phyloP scores from a whole-genome alignment of 2,329 filamentous ascomycete species.

The Fusarium protoensiforme region DNA sequence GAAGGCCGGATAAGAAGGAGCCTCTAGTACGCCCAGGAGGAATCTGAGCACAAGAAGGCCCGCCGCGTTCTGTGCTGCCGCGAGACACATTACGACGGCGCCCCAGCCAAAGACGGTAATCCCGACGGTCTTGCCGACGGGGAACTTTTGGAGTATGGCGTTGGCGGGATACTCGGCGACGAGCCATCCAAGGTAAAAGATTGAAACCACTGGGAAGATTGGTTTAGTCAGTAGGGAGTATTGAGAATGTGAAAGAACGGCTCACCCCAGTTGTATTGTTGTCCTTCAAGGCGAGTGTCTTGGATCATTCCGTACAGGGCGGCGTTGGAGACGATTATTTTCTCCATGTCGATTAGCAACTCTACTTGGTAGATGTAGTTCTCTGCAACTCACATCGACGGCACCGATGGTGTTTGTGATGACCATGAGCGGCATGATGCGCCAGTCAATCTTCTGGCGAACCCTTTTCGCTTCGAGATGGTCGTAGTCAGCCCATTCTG shows the following conservation, averaged over 20 bases:
- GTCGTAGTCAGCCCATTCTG: not conserved
- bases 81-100: constrained; percentile 52
- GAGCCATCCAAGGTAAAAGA: constrained; percentile 25
- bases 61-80: constrained; percentile 48
- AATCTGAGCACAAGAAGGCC: constrained; percentile 39
- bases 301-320: constrained; percentile 16
- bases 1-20: constrained; percentile 6
- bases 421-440: constrained; percentile 15
- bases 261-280: constrained; percentile 24
- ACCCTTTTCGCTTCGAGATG: not conserved
- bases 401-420: constrained; percentile 2
- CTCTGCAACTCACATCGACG: constrained; percentile 4
- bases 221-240: not conserved
- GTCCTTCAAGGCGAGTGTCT: constrained; percentile 7
- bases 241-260: not conserved
- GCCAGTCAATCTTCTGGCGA: constrained; percentile 20
- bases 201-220: constrained; percentile 4
- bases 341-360: not conserved
- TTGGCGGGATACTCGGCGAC: constrained; percentile 6
- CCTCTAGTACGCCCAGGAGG: constrained; percentile 40
- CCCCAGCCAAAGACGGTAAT: constrained; percentile 38
- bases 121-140: not conserved
- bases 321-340: constrained; percentile 24
- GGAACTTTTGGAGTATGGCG: constrained; percentile 7
- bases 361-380: no score